phyloP scores from a whole-genome alignment of 2,329 filamentous ascomycete species.

The Sporothrix sp. region DNA sequence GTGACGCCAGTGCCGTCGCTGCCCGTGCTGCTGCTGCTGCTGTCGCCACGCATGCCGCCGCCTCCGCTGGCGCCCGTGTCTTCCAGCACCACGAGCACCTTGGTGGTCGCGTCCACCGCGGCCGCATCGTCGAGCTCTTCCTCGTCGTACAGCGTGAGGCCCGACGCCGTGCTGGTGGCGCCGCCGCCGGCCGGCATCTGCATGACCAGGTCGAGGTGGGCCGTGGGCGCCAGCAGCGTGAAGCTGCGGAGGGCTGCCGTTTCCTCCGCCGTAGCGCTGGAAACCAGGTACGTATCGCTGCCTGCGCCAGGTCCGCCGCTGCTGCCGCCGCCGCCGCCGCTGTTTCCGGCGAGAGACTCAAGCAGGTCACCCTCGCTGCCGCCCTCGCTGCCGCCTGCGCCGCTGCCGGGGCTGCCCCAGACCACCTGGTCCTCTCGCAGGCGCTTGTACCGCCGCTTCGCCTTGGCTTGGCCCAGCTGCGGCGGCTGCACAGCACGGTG shows the following conservation, averaged over 20 bases:
- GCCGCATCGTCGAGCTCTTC: constrained; percentile 14
- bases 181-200: constrained; percentile 10
- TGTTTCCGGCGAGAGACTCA: background rate
- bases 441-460: constrained; percentile 19
- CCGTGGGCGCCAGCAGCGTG: constrained; percentile 25
- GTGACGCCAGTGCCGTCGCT: constrained; percentile 18
- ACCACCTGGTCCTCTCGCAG: constrained; percentile 9
- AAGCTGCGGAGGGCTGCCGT: constrained; percentile 20
- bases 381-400: background rate
- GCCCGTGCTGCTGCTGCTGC: constrained; percentile 9
- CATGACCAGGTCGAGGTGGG: constrained; percentile 19
- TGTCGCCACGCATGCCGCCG: constrained; percentile 22
- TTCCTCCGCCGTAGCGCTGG: constrained; percentile 14
- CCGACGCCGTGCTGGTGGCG: background rate
- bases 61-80: constrained; percentile 14
- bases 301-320: background rate
- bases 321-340: background rate
- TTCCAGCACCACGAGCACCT: constrained; percentile 30
- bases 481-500: constrained; percentile 19
- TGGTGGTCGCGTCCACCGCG: constrained; percentile 17
- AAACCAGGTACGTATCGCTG: constrained; percentile 6
- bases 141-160: constrained; percentile 10
- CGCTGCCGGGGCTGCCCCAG: constrained; percentile 13
- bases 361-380: background rate
- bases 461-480: constrained; percentile 19